A percentile compares a stretch with the other conserved stretches of the same genome.
These are phyloP conservation scores for Torulaspora pretoriensis DNA, from an alignment of 1,139 yeast genomes.

Conservation along the genomic window DNA sequence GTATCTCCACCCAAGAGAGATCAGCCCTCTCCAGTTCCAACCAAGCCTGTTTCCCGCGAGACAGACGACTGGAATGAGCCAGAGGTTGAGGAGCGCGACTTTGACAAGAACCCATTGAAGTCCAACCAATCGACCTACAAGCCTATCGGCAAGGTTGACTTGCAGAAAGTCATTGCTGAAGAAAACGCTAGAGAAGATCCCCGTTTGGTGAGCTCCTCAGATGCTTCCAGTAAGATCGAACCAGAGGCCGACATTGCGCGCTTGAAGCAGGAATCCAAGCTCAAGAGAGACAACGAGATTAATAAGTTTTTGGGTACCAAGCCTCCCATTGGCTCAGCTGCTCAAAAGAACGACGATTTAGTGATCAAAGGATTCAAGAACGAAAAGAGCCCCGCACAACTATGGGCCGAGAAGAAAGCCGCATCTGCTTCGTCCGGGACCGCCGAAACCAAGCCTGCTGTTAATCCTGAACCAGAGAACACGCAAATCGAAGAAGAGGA, in stretches of 20 bases:
- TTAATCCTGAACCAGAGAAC: slow-evolving; percentile 6
- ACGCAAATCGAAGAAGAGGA: slow-evolving; percentile 12
- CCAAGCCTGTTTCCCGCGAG: slow-evolving; percentile 30
- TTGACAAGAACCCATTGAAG: slow-evolving; percentile 55
- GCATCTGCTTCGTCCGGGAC: slow-evolving; percentile 22
- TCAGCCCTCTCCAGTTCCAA: slow-evolving; percentile 18
- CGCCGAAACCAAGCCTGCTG: background rate
- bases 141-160: slow-evolving; percentile 56
- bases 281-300: slow-evolving; percentile 43
- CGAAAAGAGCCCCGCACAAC: slow-evolving; percentile 91
- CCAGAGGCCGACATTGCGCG: slow-evolving; percentile 35
- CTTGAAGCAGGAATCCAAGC: slow-evolving; percentile 45
- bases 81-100: slow-evolving; percentile 70
- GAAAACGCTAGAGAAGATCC: slow-evolving; percentile 41
- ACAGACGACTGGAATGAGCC: slow-evolving; percentile 60
- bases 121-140: slow-evolving; percentile 47
- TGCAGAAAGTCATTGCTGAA: slow-evolving; percentile 40
- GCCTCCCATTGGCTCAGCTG: slow-evolving; percentile 41
- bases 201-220: slow-evolving; percentile 30
- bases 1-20: slow-evolving; percentile 18
- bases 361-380: slow-evolving; percentile 60
- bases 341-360: slow-evolving; percentile 40
- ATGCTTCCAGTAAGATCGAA: slow-evolving; percentile 19
- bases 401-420: slow-evolving; percentile 90
- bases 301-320: slow-evolving; percentile 49